These are phyloP conservation scores for Trichophyton schoenleinii DNA, from an alignment of 2,329 filamentous ascomycete genomes.

Conservation along the genomic window DNA sequence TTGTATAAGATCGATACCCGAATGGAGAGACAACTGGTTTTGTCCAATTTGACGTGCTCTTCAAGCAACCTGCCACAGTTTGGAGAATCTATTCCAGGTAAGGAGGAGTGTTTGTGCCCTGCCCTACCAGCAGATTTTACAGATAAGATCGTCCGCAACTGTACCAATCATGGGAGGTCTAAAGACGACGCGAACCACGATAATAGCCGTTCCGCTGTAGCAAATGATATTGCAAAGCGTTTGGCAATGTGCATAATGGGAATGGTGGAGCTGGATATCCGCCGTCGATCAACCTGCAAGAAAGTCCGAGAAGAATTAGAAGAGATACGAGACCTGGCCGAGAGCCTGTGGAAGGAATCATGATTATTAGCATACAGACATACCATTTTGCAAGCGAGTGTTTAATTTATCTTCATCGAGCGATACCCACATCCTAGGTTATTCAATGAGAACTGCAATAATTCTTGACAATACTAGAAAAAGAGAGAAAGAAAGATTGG, in stretches of 20 bases:
- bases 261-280: constrained; percentile 30
- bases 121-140: constrained; percentile 28
- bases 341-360: neutral
- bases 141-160: constrained; percentile 26
- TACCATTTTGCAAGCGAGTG: neutral
- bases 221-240: constrained; percentile 20
- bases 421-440: neutral
- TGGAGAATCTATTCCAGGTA: neutral
- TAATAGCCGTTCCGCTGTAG: neutral
- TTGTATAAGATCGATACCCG: constrained; percentile 42
- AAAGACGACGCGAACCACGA: neutral
- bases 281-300: constrained; percentile 27
- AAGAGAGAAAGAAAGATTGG: neutral
- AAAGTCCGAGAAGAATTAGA: constrained; percentile 26
- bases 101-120: constrained; percentile 11
- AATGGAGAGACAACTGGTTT: constrained; percentile 35
- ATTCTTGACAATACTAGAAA: neutral
- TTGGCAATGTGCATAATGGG: constrained; percentile 28
- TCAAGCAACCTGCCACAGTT: constrained; percentile 8
- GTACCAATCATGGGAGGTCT: neutral
- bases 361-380: neutral
- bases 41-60: constrained; percentile 29
- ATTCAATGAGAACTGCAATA: neutral
- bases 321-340: constrained; percentile 4
- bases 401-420: neutral